Evolutionary conservation across 1,139 yeast species (phyloP).

Genomic region (Lodderomyces pseudojiufengensis): DNA sequence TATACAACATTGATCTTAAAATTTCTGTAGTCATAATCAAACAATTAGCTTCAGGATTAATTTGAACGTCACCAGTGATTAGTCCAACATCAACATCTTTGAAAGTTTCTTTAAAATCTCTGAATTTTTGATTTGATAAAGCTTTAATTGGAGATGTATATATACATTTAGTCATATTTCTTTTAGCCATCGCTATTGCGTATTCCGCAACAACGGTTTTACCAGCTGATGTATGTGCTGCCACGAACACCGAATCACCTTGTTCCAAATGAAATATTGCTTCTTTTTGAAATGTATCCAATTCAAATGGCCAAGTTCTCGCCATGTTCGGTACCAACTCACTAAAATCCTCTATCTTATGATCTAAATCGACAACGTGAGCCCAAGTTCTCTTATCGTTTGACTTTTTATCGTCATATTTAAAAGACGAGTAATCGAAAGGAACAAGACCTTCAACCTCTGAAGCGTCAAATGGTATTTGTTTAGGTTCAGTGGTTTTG

Average conservation of each 20-base stretch:
- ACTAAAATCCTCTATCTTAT: constrained; percentile 74
- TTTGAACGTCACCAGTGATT: constrained; percentile 97
- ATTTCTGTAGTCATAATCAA: constrained; percentile 97
- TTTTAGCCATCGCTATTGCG: constrained; percentile 87
- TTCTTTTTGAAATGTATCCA: constrained; percentile 94
- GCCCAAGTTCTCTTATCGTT: constrained; percentile 77
- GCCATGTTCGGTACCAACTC: constrained; percentile 94
- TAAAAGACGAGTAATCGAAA: constrained; percentile 40
- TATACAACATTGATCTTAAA: constrained; percentile 87
- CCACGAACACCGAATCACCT: constrained; percentile 96
- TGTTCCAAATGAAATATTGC: constrained; percentile 95
- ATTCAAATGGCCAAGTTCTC: constrained; percentile 85
- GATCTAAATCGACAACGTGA: constrained; percentile 85
- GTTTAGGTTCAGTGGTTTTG: constrained; percentile 2
- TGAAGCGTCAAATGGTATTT: constrained; percentile 27
- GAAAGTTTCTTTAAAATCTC: constrained; percentile 84
- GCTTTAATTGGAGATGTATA: constrained; percentile 95
- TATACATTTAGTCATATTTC: constrained; percentile 88
- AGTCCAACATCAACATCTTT: constrained; percentile 84
- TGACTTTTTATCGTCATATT: constrained; percentile 24
- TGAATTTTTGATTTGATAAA: constrained; percentile 85
- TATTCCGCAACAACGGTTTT: constrained; percentile 92
- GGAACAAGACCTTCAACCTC: constrained; percentile 82
- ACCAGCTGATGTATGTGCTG: constrained; percentile 97
- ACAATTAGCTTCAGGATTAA: constrained; percentile 95